phyloP scores from a whole-genome alignment of 805 yeast genomes.

The Millerozyma acaciae region DNA sequence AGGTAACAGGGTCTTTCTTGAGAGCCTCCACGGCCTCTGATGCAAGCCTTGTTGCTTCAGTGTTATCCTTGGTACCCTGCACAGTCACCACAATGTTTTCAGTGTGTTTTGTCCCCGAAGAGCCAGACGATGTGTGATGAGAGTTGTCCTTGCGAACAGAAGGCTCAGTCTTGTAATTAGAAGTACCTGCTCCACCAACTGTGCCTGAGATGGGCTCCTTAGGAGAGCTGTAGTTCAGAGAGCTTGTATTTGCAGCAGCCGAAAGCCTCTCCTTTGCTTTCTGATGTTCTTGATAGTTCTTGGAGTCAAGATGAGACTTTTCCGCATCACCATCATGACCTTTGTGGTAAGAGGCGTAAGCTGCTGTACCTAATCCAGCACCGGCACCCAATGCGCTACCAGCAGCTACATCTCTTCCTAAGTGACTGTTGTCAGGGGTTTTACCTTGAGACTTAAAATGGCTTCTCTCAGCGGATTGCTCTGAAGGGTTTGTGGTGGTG shows the following conservation, averaged over 20 bases:
- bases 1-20: conserved; percentile 18
- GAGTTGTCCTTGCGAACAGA: not conserved
- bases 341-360: too few species aligned
- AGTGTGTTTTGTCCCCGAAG: not conserved
- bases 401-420: conserved; percentile 1
- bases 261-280: conserved; percentile 4
- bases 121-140: conserved; percentile 1
- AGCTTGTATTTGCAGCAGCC: conserved; percentile 3
- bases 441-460: too few species aligned
- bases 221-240: not conserved
- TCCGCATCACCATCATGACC: too few species aligned
- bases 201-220: conserved; percentile 1
- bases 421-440: not conserved
- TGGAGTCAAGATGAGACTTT: too few species aligned
- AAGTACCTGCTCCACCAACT: not conserved
- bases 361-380: not conserved
- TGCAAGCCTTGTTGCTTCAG: conserved; percentile 26
- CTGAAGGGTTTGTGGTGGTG: not conserved
- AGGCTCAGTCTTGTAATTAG: not conserved
- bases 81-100: conserved; percentile 28
- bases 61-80: conserved; percentile 21
- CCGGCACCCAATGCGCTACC: conserved; percentile 3
- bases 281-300: conserved; percentile 4
- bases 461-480: not conserved
- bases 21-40: conserved; percentile 21